Evolutionary conservation across 495 filamentous ascomycete species (phyloP).

Genomic region (Penicillium antarcticum): DNA sequence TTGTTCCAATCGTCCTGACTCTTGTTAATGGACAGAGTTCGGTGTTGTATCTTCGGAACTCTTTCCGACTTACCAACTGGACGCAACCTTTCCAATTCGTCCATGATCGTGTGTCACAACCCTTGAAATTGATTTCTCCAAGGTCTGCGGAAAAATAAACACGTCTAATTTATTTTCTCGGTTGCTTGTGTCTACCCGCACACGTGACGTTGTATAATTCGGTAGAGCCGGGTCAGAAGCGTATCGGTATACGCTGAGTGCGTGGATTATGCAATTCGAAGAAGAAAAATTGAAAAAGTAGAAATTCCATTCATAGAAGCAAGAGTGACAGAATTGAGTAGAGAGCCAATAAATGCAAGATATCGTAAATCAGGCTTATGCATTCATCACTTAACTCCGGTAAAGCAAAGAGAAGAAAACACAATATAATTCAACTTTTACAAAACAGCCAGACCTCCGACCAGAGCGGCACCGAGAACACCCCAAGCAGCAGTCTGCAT

Average conservation of each 20-base stretch:
- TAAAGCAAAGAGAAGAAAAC: not conserved
- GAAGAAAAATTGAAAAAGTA: too few species aligned
- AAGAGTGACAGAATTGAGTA: not conserved
- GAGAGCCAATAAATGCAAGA: too few species aligned
- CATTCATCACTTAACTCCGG: not conserved
- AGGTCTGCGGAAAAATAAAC: not conserved
- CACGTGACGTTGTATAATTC: not conserved
- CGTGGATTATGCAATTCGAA: too few species aligned
- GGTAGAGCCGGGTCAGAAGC: too few species aligned
- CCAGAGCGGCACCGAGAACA: slow-evolving; percentile 26
- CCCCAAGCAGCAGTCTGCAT: slow-evolving; percentile 36
- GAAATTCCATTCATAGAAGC: not conserved
- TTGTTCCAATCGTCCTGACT: slow-evolving; percentile 37
- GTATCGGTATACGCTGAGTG: too few species aligned
- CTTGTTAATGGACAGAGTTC: not conserved
- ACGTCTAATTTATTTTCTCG: not conserved
- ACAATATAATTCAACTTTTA: slow-evolving; percentile 4
- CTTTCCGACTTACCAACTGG: slow-evolving; percentile 23
- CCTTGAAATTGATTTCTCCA: not conserved
- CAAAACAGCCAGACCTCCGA: slow-evolving; percentile 29
- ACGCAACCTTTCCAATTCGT: slow-evolving; percentile 26
- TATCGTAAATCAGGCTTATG: not conserved
- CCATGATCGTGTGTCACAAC: slow-evolving; percentile 3
- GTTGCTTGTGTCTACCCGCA: not conserved
- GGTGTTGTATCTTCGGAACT: too few species aligned